These are phyloP conservation scores for Scenedesmus sp. DNA, from an alignment of 163 green algal species.

Conservation along the genomic window DNA sequence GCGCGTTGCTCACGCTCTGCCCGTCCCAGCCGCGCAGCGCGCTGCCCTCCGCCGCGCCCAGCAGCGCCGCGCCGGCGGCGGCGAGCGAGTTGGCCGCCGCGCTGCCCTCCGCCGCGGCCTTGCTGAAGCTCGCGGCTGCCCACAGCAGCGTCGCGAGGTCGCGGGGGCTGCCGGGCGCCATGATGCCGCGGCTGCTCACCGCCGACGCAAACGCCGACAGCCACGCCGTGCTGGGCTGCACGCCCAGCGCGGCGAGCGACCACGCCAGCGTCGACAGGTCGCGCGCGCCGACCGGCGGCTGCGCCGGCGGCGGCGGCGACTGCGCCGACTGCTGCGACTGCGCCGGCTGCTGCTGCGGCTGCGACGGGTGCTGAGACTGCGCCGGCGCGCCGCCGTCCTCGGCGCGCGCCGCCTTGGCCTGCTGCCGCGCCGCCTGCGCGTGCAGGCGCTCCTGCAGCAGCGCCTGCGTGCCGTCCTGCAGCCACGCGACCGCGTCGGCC, in stretches of 20 bases:
- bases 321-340: constrained; percentile 22
- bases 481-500: background rate
- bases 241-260: constrained; percentile 5
- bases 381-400: background rate
- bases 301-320: background rate
- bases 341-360: background rate
- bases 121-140: constrained; percentile 30
- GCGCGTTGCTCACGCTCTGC: constrained; percentile 6
- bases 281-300: background rate
- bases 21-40: constrained; percentile 12
- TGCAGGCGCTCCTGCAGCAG: constrained; percentile 13
- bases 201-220: constrained; percentile 18
- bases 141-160: constrained; percentile 27
- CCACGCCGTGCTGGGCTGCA: constrained; percentile 25
- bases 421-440: constrained; percentile 2
- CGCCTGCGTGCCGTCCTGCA: background rate
- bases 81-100: constrained; percentile 16
- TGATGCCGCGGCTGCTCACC: background rate
- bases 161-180: background rate
- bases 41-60: background rate
- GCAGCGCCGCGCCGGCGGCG: constrained; percentile 4
- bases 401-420: too few species aligned
- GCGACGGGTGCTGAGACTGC: background rate
- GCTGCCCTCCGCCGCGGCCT: constrained; percentile 6
- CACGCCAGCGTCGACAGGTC: constrained; percentile 22